These are phyloP conservation scores for Trametes punicea DNA, from an alignment of 768 basidiomycete genomes.

Conservation along the genomic window DNA sequence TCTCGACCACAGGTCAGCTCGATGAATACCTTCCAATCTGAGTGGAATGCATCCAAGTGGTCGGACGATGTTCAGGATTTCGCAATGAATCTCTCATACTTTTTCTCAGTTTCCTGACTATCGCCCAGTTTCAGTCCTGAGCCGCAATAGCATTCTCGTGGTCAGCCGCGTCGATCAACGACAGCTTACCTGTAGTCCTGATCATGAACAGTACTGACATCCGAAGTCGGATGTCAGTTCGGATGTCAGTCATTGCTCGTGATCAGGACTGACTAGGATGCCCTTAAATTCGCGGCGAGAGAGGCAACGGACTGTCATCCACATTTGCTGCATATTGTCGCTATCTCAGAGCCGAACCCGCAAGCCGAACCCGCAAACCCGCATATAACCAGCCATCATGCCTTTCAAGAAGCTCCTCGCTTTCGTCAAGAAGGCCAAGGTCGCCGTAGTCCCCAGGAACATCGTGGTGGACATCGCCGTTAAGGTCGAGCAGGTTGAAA, in stretches of 20 bases:
- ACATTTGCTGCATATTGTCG: neutral
- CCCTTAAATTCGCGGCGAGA: neutral
- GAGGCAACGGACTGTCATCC: neutral
- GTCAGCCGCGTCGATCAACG: no score
- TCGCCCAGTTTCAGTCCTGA: no score
- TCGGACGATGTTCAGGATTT: no score
- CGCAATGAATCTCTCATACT: no score
- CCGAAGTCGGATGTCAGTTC: neutral
- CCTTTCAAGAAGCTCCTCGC: neutral
- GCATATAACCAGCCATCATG: neutral
- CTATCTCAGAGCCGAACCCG: neutral
- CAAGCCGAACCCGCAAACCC: neutral
- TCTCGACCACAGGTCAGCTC: no score
- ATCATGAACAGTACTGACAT: no score
- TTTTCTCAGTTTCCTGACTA: no score
- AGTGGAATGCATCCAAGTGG: no score
- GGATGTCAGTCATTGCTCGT: neutral
- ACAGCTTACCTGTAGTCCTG: no score
- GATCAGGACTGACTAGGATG: neutral
- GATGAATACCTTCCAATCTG: no score
- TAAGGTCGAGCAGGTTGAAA: neutral
- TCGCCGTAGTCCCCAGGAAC: neutral
- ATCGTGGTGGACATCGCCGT: neutral
- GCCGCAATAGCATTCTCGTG: no score
- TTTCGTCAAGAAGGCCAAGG: slow-evolving; percentile 1